phyloP scores from a whole-genome alignment of 2,329 filamentous ascomycete genomes.

The Chaetomium sp. region DNA sequence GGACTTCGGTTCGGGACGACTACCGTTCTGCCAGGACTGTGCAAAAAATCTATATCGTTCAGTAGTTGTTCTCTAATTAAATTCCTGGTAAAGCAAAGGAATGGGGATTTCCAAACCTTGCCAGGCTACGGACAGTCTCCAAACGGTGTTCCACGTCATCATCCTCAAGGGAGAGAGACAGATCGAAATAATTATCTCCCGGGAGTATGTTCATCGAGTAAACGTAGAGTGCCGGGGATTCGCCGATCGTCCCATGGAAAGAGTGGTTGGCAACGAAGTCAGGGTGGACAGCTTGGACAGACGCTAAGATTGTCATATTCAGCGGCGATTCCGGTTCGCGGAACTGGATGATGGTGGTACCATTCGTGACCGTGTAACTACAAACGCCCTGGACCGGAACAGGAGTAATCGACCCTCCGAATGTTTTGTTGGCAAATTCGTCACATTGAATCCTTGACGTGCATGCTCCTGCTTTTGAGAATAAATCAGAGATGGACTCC shows the following conservation, averaged over 20 bases:
- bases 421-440: neutral
- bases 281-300: neutral
- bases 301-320: neutral
- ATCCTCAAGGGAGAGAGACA: neutral
- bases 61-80: neutral
- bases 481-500: neutral
- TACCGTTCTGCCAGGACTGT: slow-evolving; percentile 4
- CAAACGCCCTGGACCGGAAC: neutral
- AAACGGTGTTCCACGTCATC: neutral
- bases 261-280: neutral
- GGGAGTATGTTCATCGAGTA: slow-evolving; percentile 6
- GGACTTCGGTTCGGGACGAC: neutral
- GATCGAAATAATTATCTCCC: neutral
- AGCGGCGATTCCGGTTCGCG: slow-evolving; percentile 1
- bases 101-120: neutral
- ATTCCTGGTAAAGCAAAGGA: neutral
- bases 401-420: neutral
- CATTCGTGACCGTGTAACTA: slow-evolving; percentile 4
- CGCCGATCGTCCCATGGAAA: neutral
- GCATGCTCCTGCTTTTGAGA: neutral
- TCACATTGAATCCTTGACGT: neutral
- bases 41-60: slow-evolving; percentile 4
- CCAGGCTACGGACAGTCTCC: neutral
- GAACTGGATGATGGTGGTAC: slow-evolving; percentile 4
- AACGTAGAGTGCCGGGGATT: neutral